Percentiles rank a stretch among this genome's conserved stretches.
phyloP scores from a whole-genome alignment of 345 rosid genomes.

The Lepidium africanum region DNA sequence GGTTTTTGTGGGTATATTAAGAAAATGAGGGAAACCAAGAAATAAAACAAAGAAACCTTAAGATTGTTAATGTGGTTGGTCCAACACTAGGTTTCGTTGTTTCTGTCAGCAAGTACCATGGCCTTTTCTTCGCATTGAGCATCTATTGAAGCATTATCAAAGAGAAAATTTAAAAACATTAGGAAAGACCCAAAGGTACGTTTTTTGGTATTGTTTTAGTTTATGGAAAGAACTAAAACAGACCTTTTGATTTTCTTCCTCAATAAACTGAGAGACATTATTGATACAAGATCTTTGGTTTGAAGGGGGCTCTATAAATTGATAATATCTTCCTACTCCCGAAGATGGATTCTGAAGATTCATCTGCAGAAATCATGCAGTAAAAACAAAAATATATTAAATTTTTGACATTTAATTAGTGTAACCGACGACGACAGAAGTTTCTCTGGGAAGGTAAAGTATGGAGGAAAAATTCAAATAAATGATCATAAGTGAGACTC shows the following conservation, averaged over 20 bases:
- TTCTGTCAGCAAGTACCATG: constrained; percentile 19
- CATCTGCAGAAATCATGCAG: constrained; percentile 24
- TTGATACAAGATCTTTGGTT: constrained; percentile 43
- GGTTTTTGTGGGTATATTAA: background rate
- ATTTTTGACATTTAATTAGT: background rate
- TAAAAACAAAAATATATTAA: background rate
- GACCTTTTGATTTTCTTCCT: constrained; percentile 39
- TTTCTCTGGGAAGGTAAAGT: background rate
- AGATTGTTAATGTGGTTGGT: background rate
- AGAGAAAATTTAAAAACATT: background rate
- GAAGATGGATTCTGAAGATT: constrained; percentile 21
- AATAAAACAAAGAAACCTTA: background rate
- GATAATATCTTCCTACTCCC: constrained; percentile 24
- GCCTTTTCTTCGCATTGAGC: constrained; percentile 37
- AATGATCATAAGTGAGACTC: background rate
- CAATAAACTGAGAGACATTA: constrained; percentile 21
- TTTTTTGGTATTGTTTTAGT: background rate
- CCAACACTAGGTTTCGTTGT: background rate
- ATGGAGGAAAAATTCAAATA: background rate
- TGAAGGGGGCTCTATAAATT: constrained; percentile 69
- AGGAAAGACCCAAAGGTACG: background rate
- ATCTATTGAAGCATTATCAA: constrained; percentile 29
- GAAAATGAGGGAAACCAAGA: background rate
- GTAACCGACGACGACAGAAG: background rate
- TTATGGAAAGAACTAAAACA: background rate